phyloP scores from a whole-genome alignment of 768 basidiomycete genomes.

The Podaxis sp. region DNA sequence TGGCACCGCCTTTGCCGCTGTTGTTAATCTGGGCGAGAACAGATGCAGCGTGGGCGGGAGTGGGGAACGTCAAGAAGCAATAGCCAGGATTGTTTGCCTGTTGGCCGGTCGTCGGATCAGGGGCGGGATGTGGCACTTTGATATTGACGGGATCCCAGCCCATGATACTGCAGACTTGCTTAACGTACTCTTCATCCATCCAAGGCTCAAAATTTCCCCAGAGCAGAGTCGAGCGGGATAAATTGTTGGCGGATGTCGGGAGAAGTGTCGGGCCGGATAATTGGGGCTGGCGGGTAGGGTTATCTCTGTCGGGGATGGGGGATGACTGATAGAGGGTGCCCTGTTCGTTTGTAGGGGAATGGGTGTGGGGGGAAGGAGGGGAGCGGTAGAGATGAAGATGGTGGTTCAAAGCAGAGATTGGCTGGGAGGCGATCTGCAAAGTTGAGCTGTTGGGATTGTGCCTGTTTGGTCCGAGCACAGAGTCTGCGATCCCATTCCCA shows the following conservation, averaged over 20 bases:
- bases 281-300: conserved; percentile 27
- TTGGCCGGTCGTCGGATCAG: conserved; percentile 56
- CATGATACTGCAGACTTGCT: conserved; percentile 84
- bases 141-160: conserved; percentile 79
- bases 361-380: conserved; percentile 23
- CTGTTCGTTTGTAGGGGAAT: conserved; percentile 18
- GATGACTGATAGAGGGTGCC: conserved; percentile 25
- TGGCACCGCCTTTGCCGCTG: conserved; percentile 35
- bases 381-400: conserved; percentile 35
- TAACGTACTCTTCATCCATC: conserved; percentile 97
- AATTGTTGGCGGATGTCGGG: conserved; percentile 22
- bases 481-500: conserved; percentile 14
- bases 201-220: conserved; percentile 91
- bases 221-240: conserved; percentile 66
- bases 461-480: conserved; percentile 40
- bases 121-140: conserved; percentile 65
- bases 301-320: conserved; percentile 31
- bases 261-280: conserved; percentile 18
- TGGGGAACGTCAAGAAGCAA: conserved; percentile 84
- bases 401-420: conserved; percentile 48
- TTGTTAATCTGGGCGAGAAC: conserved; percentile 68
- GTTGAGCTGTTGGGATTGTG: conserved; percentile 33
- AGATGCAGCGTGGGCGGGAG: conserved; percentile 62
- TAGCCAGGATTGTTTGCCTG: conserved; percentile 84
- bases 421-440: conserved; percentile 24